These are phyloP conservation scores for carrot (Daucus carota) DNA, from an alignment of 129 eudicot genomes.

Conservation along the genomic window DNA sequence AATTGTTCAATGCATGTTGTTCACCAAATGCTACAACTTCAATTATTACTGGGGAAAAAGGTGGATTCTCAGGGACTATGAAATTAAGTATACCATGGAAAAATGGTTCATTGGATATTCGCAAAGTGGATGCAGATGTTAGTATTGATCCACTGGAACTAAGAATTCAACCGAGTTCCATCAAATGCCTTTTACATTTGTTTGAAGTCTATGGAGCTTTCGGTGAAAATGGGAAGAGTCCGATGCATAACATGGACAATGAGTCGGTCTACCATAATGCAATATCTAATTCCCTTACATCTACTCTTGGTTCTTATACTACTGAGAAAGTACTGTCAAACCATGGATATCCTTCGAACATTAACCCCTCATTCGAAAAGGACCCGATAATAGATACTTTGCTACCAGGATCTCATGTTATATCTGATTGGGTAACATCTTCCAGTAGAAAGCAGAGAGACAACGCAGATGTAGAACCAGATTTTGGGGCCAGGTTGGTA, in stretches of 20 bases:
- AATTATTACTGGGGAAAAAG: conserved; percentile 53
- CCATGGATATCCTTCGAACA: conserved; percentile 16
- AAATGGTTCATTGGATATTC: conserved; percentile 85
- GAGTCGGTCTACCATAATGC: conserved; percentile 39
- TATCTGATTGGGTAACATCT: conserved; percentile 83
- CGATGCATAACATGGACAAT: conserved; percentile 11
- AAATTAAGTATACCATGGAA: conserved; percentile 86
- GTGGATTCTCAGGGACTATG: conserved; percentile 82
- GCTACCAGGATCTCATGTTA: conserved; percentile 68
- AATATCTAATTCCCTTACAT: conserved; percentile 28
- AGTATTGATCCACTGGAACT: conserved; percentile 61
- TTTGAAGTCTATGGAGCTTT: conserved; percentile 42
- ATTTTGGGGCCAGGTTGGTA: conserved; percentile 82
- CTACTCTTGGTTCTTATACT: conserved; percentile 24
- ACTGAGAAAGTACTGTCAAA: conserved; percentile 24
- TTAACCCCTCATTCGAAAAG: conserved; percentile 20
- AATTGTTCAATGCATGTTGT: conserved; percentile 19
- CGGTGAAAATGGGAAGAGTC: conserved; percentile 24
- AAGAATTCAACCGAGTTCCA: conserved; percentile 61
- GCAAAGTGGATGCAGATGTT: conserved; percentile 79
- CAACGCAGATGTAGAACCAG: conserved; percentile 47
- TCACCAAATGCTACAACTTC: conserved; percentile 41
- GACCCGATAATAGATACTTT: conserved; percentile 36
- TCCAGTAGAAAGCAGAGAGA: conserved; percentile 35
- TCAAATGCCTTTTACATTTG: conserved; percentile 41